phyloP scores from a whole-genome alignment of 768 basidiomycete species.

The Psilocybe sp. region DNA sequence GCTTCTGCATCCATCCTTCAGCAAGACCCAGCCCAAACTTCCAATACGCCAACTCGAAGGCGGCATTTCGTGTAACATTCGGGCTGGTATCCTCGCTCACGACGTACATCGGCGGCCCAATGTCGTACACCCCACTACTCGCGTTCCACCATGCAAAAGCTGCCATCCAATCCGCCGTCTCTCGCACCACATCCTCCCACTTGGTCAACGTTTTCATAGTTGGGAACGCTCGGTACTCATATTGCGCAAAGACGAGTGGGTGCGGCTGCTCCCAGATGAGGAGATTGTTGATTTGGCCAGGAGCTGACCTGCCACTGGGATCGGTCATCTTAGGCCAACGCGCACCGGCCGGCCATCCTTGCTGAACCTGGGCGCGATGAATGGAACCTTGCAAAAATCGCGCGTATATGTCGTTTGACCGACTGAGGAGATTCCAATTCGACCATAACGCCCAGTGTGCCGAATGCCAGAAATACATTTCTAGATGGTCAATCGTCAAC shows the following conservation, averaged over 20 bases:
- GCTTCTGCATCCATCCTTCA: slow-evolving; percentile 41
- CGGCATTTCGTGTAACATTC: slow-evolving; percentile 51
- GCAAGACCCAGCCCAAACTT: slow-evolving; percentile 47
- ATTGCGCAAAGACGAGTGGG: slow-evolving; percentile 55
- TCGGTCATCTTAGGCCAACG: slow-evolving; percentile 67
- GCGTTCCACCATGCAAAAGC: slow-evolving; percentile 51
- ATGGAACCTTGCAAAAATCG: slow-evolving; percentile 47
- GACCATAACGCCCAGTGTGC: slow-evolving; percentile 62
- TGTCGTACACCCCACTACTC: slow-evolving; percentile 45
- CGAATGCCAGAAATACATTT: slow-evolving; percentile 61
- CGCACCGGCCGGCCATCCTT: slow-evolving; percentile 50
- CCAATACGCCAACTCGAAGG: slow-evolving; percentile 63
- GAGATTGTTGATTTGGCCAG: slow-evolving; percentile 60
- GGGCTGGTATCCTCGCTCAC: slow-evolving; percentile 57
- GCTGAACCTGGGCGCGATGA: slow-evolving; percentile 41
- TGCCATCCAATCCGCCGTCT: slow-evolving; percentile 61
- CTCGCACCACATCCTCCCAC: slow-evolving; percentile 49
- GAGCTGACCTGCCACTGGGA: slow-evolving; percentile 53
- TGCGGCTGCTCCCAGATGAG: slow-evolving; percentile 65
- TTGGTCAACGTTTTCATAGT: slow-evolving; percentile 28
- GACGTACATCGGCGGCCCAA: slow-evolving; percentile 59
- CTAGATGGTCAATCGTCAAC: slow-evolving; percentile 6
- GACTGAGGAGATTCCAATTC: slow-evolving; percentile 53
- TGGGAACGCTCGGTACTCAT: slow-evolving; percentile 50
- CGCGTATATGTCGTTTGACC: slow-evolving; percentile 41